Evolutionary conservation across 2,329 filamentous ascomycete species (phyloP).

Genomic region (Dactylellina haptotyla): DNA sequence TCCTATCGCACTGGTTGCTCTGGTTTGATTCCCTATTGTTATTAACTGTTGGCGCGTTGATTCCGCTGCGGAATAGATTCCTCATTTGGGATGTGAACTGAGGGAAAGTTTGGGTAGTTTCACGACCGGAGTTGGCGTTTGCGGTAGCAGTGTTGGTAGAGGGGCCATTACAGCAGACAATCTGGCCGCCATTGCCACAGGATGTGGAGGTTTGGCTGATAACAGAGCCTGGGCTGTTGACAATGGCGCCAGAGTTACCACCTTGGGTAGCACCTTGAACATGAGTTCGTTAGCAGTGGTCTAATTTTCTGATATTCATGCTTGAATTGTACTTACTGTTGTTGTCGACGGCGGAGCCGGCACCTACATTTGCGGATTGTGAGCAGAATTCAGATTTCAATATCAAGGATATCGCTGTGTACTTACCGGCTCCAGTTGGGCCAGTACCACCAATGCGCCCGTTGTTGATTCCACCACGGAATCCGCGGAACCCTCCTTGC

Average conservation of each 20-base stretch:
- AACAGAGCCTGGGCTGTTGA: conserved; percentile 18
- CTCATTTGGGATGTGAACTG: conserved; percentile 31
- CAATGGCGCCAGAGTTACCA: conserved; percentile 35
- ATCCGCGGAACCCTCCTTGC: conserved; percentile 1
- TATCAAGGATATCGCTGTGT: neutral
- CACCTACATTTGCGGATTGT: neutral
- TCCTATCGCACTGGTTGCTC: conserved; percentile 23
- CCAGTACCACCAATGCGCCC: conserved; percentile 49
- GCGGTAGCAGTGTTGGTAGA: conserved; percentile 26
- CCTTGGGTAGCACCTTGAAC: conserved; percentile 34
- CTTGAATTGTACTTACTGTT: conserved; percentile 17
- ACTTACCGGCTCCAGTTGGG: conserved; percentile 25
- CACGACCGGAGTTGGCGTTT: conserved; percentile 36
- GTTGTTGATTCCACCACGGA: conserved; percentile 10
- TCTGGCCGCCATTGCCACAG: conserved; percentile 45
- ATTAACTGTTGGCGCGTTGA: conserved; percentile 33
- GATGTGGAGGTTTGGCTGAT: conserved; percentile 37
- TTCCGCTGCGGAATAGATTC: conserved; percentile 18
- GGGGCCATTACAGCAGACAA: conserved; percentile 44
- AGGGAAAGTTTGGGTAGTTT: conserved; percentile 19
- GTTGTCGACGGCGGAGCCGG: conserved; percentile 31
- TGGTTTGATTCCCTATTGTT: conserved; percentile 23
- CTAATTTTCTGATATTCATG: neutral
- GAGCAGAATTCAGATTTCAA: neutral
- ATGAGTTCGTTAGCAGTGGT: neutral